Evolutionary conservation across 2,329 filamentous ascomycete species (phyloP).

Genomic region (Clathrospora elynae): DNA sequence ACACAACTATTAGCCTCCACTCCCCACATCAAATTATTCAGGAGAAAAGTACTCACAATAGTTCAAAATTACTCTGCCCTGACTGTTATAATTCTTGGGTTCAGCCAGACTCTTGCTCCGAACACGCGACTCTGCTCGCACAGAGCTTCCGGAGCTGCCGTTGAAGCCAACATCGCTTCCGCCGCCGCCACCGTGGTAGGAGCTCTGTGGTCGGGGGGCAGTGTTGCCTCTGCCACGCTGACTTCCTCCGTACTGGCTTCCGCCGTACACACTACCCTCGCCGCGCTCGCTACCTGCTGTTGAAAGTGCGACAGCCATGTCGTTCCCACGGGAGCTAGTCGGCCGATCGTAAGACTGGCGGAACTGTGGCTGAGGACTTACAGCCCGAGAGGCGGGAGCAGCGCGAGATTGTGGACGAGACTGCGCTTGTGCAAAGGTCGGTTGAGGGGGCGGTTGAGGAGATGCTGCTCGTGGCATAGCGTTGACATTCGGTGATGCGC

Average conservation of each 20-base stretch:
- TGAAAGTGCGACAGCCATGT: constrained; percentile 55
- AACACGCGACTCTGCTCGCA: constrained; percentile 52
- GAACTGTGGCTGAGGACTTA: constrained; percentile 60
- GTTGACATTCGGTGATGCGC: constrained; percentile 47
- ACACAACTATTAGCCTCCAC: not conserved
- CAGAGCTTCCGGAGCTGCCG: constrained; percentile 28
- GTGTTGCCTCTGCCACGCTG: constrained; percentile 40
- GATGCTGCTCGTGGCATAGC: constrained; percentile 49
- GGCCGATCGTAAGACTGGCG: constrained; percentile 56
- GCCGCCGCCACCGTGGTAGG: constrained; percentile 48
- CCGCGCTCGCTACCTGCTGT: constrained; percentile 46
- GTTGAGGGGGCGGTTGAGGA: constrained; percentile 54
- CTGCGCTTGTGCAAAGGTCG: constrained; percentile 23
- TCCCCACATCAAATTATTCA: not conserved
- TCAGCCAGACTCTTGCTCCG: constrained; percentile 87
- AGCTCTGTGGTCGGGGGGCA: constrained; percentile 51
- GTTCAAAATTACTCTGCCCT: constrained; percentile 86
- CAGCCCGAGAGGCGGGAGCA: constrained; percentile 49
- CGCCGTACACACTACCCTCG: constrained; percentile 49
- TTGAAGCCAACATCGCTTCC: constrained; percentile 36
- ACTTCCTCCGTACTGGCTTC: constrained; percentile 45
- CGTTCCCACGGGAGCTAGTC: constrained; percentile 51
- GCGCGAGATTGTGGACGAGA: constrained; percentile 41
- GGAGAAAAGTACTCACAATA: constrained; percentile 72
- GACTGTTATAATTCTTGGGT: constrained; percentile 79